These are phyloP conservation scores for Aspergillus oerlinghausenensis DNA, from an alignment of 2,329 filamentous ascomycete genomes.

Conservation along the genomic window DNA sequence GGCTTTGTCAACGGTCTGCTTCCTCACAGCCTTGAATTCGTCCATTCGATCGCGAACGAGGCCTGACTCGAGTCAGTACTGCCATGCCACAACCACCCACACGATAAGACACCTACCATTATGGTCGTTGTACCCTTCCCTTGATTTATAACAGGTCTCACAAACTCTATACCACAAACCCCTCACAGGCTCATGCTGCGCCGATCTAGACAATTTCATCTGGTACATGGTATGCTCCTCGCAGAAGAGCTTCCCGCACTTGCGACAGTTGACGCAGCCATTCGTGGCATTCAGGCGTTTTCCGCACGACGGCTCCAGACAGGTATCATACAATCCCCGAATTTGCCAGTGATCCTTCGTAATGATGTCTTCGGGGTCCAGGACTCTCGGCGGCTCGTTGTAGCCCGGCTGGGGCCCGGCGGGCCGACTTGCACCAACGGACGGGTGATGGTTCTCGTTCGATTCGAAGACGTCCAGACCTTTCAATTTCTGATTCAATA, in stretches of 20 bases:
- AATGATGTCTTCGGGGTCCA: constrained; percentile 86
- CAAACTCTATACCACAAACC: constrained; percentile 94
- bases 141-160: constrained; percentile 98
- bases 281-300: constrained; percentile 73
- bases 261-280: constrained; percentile 86
- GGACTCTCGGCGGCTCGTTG: constrained; percentile 36
- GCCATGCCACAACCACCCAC: not conserved
- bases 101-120: constrained; percentile 42
- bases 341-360: constrained; percentile 86
- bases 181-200: constrained; percentile 80
- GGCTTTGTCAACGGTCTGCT: constrained; percentile 75
- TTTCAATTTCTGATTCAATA: constrained; percentile 90
- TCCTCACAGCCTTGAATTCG: constrained; percentile 66
- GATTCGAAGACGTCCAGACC: constrained; percentile 92
- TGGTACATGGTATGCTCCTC: constrained; percentile 99
- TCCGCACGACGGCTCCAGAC: constrained; percentile 82
- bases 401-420: constrained; percentile 19
- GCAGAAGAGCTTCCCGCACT: constrained; percentile 90
- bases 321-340: constrained; percentile 67
- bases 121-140: constrained; percentile 92
- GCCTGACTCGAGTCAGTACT: constrained; percentile 38
- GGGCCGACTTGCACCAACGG: constrained; percentile 32
- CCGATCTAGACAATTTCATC: constrained; percentile 90
- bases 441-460: constrained; percentile 61
- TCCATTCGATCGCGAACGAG: constrained; percentile 65